Evolutionary conservation across 1,139 yeast species (phyloP), one percentile per base, ranked within the genome.

Genomic region (Saccharomyces hybrid): DNA sequence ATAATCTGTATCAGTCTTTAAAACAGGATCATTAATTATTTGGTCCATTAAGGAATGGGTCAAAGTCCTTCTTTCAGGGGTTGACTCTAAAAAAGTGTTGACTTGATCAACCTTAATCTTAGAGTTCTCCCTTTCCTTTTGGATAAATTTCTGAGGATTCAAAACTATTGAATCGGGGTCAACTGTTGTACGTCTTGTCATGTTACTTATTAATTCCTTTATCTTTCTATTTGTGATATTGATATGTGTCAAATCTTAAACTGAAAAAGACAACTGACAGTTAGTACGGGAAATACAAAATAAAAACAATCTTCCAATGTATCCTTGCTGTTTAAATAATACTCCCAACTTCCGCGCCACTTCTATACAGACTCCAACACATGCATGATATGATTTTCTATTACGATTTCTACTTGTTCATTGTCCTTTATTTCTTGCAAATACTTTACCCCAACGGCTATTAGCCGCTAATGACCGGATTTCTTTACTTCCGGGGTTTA

Each of bases 41-140:
- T 73, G 73, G 61, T 80, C 79, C 55, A 78, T 69, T 57, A 73
- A 63, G 49, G 65, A 70, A 49, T 72, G 72, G 64, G 80, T 74
- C 78, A 85, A 38, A 72, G 79, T 48, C 16, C 84, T 76, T 58
- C 72, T 72, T 50, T 71, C 72, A 54, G 78, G 76, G 50, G 78
- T 73, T 4, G 85, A 84, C 59, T 82, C 85, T 55, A 83, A 68
- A 66, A 79, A 82, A 55, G 77, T 72, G 51, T 81, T 79, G 59
- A 80, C 61, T 59, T 77, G 76, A 55, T 79, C 74, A 23, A 77
- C 72, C 55, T 78, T 74, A 60, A 82, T 73, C 55, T 70, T 64
- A 26, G 82, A 78, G 49, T 65, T 63, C 42, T n/a, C 70, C 54
- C 88, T 77, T 66, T 82, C 87, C 55, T 71, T 73, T 71, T 55